Base-by-base conservation (phyloP, 2,329 filamentous ascomycete genomes). In the Colletotrichum sansevieriae region DNA sequence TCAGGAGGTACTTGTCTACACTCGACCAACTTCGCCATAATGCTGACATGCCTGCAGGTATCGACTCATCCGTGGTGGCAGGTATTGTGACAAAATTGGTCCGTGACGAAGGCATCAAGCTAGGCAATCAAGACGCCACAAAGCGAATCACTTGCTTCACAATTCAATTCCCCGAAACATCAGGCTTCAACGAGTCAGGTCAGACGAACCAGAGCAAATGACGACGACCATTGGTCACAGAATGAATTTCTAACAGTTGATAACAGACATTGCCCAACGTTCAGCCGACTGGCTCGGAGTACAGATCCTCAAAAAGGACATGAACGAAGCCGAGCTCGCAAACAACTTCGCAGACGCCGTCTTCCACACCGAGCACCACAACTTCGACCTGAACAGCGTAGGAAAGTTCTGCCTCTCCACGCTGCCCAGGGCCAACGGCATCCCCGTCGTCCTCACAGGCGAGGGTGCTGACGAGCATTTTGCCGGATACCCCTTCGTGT, bases 31-130 rank as follows among this genome's bases (percentile, higher is more conserved):
- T 10, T 35, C 7, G 2, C 15, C 6, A 39, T 6, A 5, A 10
- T 5, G n/a, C 61, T 63, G 13, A 87, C 67, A 77, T 88, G 0
- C 84, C 80, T 20, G 85, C 85, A 6, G 87, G 87, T 1, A 82
- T 90, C 56, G 87, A 89, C 73, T 88, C 85, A 0, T 88, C 86
- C 0, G 79, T 82, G 2, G 76, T 89, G 22, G 87, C 87, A 8
- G 87, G 87, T 3, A 88, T 90, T 72, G 82, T 84, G 2, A 83
- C 82, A 1, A 79, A 88, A 68, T 78, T 89, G 2, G 79, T 83
- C n/a, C 78, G 80, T 46, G 78, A 85, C 55, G 76, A 84, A 57
- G 79, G 82, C n/a, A 76, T 80, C 22, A 76, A 78, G 41, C 75
- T 87, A n/a, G 84, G 86, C 15, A 84, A 79, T 47, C 78, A 81